A percentile compares a stretch with the other conserved stretches of the same genome.
phyloP scores from a whole-genome alignment of 352 stramenopile species.

The Phytophthora hibernalis region DNA sequence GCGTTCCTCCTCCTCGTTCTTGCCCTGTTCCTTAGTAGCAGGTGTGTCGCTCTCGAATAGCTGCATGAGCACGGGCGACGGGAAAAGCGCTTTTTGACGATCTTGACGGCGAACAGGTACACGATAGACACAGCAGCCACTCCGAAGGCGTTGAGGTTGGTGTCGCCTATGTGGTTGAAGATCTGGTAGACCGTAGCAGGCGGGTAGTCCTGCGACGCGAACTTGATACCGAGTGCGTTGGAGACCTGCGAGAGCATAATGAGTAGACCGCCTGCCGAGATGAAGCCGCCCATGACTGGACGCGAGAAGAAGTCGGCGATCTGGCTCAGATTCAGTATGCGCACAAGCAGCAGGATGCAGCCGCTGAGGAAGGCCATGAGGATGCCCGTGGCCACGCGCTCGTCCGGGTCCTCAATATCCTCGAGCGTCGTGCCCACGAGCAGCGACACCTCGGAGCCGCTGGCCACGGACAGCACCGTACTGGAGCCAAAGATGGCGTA shows the following conservation, averaged over 20 bases:
- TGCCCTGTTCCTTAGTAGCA: background rate
- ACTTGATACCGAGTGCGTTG: constrained; percentile 9
- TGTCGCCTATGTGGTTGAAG: constrained; percentile 8
- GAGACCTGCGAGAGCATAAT: constrained; percentile 16
- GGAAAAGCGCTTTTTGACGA: constrained; percentile 13
- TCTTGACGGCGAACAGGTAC: constrained; percentile 12
- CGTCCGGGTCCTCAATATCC: constrained; percentile 15
- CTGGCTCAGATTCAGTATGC: constrained; percentile 12
- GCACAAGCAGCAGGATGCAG: constrained; percentile 17
- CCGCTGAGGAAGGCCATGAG: constrained; percentile 13
- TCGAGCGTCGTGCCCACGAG: constrained; percentile 8
- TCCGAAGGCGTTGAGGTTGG: constrained; percentile 15
- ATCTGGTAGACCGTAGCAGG: constrained; percentile 11
- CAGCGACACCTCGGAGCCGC: constrained; percentile 18
- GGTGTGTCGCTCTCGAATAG: constrained; percentile 10
- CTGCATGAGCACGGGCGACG: constrained; percentile 14
- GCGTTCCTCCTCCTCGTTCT: constrained; percentile 11
- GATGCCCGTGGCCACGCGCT: constrained; percentile 19
- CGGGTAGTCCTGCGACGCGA: constrained; percentile 11
- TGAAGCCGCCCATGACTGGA: constrained; percentile 17
- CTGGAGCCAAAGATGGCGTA: constrained; percentile 22
- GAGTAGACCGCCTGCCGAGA: constrained; percentile 10
- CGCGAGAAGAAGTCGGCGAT: constrained; percentile 19
- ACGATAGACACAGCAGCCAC: constrained; percentile 4
- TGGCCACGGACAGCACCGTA: constrained; percentile 18